Evolutionary conservation across 495 filamentous ascomycete species (phyloP).

Genomic region (Penicillium desertorum): DNA sequence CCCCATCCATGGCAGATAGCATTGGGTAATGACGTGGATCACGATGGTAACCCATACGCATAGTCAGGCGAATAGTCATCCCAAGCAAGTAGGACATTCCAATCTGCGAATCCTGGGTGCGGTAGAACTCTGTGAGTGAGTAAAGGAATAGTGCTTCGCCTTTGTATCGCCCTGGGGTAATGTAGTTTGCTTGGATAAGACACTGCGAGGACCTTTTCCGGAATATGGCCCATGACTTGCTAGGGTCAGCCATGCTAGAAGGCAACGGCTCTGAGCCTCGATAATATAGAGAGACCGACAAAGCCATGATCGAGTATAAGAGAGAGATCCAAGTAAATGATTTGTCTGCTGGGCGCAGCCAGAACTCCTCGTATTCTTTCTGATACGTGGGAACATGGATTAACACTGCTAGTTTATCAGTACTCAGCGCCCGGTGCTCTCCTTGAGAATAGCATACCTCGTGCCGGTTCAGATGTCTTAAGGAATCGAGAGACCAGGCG

Average conservation of each 20-base stretch:
- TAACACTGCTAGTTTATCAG: conserved; percentile 25
- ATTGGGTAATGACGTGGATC: conserved; percentile 40
- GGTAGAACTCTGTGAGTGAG: conserved; percentile 38
- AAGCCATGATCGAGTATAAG: conserved; percentile 37
- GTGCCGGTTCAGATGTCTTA: conserved; percentile 42
- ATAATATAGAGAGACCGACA: conserved; percentile 32
- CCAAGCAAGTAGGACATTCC: conserved; percentile 41
- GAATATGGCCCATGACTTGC: conserved; percentile 26
- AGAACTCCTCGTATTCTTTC: conserved; percentile 43
- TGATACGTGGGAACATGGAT: conserved; percentile 49
- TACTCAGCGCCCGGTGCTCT: not conserved
- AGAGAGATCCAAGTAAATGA: conserved; percentile 42
- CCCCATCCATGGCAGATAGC: conserved; percentile 41
- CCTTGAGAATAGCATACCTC: conserved; percentile 28
- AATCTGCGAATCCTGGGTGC: conserved; percentile 36
- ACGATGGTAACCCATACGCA: conserved; percentile 50
- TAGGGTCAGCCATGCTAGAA: conserved; percentile 15
- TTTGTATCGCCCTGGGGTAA: conserved; percentile 33
- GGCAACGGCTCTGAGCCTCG: conserved; percentile 34
- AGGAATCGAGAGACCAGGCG: conserved; percentile 48
- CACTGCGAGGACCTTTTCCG: conserved; percentile 34
- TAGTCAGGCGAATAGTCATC: conserved; percentile 40
- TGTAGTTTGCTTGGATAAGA: conserved; percentile 38
- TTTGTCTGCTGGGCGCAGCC: conserved; percentile 30
- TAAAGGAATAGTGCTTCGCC: conserved; percentile 43